Conservation (phyloP, 805 yeast species). For the Danielia reshetovae region DNA sequence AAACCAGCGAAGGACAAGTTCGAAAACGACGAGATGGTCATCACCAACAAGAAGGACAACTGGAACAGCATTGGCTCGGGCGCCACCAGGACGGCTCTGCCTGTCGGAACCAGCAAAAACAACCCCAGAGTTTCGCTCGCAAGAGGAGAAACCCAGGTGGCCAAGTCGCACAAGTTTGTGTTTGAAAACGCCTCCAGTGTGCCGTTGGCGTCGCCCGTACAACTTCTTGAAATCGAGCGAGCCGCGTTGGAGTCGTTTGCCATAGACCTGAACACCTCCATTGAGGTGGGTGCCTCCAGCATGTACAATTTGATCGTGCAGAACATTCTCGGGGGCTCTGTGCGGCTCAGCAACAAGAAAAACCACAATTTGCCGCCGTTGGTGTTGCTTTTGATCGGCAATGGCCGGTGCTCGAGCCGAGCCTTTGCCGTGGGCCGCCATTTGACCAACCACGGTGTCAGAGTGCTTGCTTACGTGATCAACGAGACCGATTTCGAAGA, state of each 20-base stretch:
- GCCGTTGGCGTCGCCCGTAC: conserved; percentile 72
- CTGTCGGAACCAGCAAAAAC: conserved; percentile 1
- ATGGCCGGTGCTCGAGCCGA: conserved; percentile 67
- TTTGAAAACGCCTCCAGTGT: conserved; percentile 23
- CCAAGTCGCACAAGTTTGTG: conserved; percentile 9
- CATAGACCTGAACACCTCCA: conserved; percentile 42
- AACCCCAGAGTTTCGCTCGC: conserved; percentile 1
- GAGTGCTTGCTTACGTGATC: conserved; percentile 53
- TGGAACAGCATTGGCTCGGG: conserved; percentile 48
- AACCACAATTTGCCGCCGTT: conserved; percentile 81
- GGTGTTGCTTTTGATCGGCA: conserved; percentile 68
- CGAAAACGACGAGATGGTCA: conserved; percentile 72
- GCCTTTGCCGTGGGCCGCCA: conserved; percentile 80
- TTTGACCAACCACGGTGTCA: conserved; percentile 65
- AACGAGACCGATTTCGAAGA: conserved; percentile 37
- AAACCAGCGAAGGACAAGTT: conserved; percentile 44
- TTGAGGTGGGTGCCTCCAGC: conserved; percentile 69
- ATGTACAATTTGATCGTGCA: conserved; percentile 55
- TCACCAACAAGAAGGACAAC: conserved; percentile 42
- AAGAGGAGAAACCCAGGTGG: conserved; percentile 7
- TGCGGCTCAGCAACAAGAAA: conserved; percentile 51
- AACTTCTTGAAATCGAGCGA: conserved; percentile 71
- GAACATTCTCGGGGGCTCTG: conserved; percentile 61
- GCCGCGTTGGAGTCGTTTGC: conserved; percentile 48
- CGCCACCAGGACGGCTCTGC: conserved; percentile 14